Conservation (phyloP, 1,139 yeast genomes). For the Sugiyamaella pinicola region DNA sequence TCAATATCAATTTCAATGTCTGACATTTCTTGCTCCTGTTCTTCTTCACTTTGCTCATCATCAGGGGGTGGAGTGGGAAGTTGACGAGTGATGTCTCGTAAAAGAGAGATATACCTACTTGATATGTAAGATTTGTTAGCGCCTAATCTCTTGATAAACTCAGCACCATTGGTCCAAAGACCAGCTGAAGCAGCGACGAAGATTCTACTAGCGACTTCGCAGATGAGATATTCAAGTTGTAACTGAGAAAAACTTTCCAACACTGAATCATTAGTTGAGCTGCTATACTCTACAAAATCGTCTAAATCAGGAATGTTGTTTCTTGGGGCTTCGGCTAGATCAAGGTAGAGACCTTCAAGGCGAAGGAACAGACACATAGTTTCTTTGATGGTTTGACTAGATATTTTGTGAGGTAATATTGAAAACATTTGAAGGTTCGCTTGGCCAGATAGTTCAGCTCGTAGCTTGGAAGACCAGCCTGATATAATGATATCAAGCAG, state of each 20-base stretch:
- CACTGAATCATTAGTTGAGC: not conserved
- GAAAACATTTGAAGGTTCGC: conserved; percentile 2
- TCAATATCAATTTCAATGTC: conserved; percentile 9
- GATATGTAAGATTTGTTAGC: conserved; percentile 34
- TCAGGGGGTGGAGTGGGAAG: conserved; percentile 21
- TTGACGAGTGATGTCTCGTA: conserved; percentile 22
- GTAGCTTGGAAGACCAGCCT: conserved; percentile 19
- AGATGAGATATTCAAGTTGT: conserved; percentile 28
- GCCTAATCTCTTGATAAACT: conserved; percentile 28
- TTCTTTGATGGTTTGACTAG: conserved; percentile 22
- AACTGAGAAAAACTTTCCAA: not conserved
- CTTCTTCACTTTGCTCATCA: not conserved
- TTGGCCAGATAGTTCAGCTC: conserved; percentile 7
- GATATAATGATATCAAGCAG: conserved; percentile 28
- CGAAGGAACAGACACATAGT: conserved; percentile 30
- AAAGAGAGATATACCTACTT: conserved; percentile 24
- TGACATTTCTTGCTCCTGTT: not conserved
- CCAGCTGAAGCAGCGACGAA: conserved; percentile 32
- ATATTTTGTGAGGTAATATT: conserved; percentile 9
- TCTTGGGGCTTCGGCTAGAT: conserved; percentile 22
- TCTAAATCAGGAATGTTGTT: conserved; percentile 21
- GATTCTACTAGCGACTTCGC: conserved; percentile 32
- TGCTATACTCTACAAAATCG: conserved; percentile 5
- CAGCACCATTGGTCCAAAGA: conserved; percentile 23
- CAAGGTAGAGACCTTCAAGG: conserved; percentile 29